These are phyloP conservation scores for Yamadazyma sp. DNA, from an alignment of 805 yeast species.

Conservation along the genomic window DNA sequence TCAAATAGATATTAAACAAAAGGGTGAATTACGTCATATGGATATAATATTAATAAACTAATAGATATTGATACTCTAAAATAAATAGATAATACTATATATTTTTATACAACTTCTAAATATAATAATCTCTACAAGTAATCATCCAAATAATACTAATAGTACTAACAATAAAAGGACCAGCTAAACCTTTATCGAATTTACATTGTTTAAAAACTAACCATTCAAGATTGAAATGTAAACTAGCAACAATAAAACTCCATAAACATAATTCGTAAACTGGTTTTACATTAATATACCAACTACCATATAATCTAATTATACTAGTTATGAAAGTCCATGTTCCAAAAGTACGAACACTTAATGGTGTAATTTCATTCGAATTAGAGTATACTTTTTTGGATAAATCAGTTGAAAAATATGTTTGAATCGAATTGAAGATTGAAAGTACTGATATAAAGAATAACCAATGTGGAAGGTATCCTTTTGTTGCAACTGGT, in stretches of 20 bases:
- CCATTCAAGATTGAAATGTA: slow-evolving; percentile 86
- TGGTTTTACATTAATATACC: slow-evolving; percentile 62
- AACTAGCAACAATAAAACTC: slow-evolving; percentile 77
- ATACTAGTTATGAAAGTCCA: slow-evolving; percentile 91
- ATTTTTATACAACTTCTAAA: too few species aligned
- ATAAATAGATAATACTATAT: too few species aligned
- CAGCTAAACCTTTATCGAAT: slow-evolving; percentile 82
- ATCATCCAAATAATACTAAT: slow-evolving; percentile 78
- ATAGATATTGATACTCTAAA: too few species aligned
- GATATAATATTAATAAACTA: too few species aligned
- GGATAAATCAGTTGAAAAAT: slow-evolving; percentile 69
- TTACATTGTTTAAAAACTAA: slow-evolving; percentile 72
- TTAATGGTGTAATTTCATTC: slow-evolving; percentile 46
- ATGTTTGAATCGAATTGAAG: slow-evolving; percentile 87
- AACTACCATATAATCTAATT: slow-evolving; percentile 85
- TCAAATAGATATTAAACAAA: too few species aligned
- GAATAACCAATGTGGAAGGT: slow-evolving; percentile 37
- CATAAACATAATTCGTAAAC: slow-evolving; percentile 76
- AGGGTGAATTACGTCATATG: too few species aligned
- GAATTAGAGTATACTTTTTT: slow-evolving; percentile 61
- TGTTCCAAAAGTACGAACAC: slow-evolving; percentile 97
- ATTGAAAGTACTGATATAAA: slow-evolving; percentile 81
- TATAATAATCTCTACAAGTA: slow-evolving; percentile 61
- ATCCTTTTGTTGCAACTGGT: slow-evolving; percentile 18
- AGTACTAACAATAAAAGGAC: slow-evolving; percentile 80